Evolutionary conservation across 2,329 filamentous ascomycete genomes (phyloP).

Genomic region (Rhynchosporium agropyri): DNA sequence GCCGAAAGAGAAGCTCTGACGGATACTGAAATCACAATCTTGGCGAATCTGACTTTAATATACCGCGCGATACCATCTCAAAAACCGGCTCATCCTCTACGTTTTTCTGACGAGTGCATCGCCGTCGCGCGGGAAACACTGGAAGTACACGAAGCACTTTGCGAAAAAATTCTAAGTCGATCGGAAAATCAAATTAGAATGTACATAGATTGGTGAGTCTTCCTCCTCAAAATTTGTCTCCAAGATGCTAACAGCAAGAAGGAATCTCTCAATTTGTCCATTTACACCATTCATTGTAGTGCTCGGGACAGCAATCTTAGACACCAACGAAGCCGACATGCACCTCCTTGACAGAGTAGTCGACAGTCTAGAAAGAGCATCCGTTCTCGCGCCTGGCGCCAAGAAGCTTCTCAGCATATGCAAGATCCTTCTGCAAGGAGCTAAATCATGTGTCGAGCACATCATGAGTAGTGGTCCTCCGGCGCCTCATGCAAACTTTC

Average conservation of each 20-base stretch:
- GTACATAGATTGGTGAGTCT: constrained; percentile 21
- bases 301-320: constrained; percentile 23
- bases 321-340: constrained; percentile 20
- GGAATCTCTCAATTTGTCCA: constrained; percentile 24
- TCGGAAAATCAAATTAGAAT: constrained; percentile 16
- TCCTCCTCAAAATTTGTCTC: neutral
- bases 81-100: constrained; percentile 20
- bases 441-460: constrained; percentile 22
- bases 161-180: constrained; percentile 9
- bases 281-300: constrained; percentile 26
- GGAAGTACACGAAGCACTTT: constrained; percentile 19
- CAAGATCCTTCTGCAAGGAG: constrained; percentile 20
- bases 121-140: constrained; percentile 16
- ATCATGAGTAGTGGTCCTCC: constrained; percentile 1
- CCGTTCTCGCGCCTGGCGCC: constrained; percentile 19
- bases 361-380: constrained; percentile 18
- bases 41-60: constrained; percentile 18
- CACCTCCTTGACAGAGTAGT: constrained; percentile 20
- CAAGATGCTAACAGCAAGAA: neutral
- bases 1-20: constrained; percentile 15
- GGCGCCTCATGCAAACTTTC: neutral
- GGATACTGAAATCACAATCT: constrained; percentile 19
- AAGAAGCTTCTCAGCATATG: constrained; percentile 21
- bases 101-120: constrained; percentile 23
- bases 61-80: constrained; percentile 22